Percentiles rank a stretch among this genome's conserved stretches.
These are phyloP conservation scores for Aureobasidium sp. DNA, from an alignment of 2,329 filamentous ascomycete genomes.

Conservation along the genomic window DNA sequence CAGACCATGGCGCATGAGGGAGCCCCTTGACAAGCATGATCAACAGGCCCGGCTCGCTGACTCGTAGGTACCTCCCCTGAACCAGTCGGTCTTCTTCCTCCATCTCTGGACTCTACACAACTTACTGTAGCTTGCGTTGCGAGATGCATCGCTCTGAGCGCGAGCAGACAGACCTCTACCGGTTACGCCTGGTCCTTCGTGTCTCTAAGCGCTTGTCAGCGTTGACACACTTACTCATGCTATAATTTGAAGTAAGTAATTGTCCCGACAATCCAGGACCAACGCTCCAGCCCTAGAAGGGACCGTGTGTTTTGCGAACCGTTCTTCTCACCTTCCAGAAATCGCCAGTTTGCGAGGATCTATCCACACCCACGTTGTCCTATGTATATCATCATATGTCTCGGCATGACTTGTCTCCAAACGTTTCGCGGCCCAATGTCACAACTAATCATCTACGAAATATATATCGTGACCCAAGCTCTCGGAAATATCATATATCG, in stretches of 20 bases:
- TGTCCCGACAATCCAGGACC: background rate
- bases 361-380: conserved; percentile 4
- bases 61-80: background rate
- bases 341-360: background rate
- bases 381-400: background rate
- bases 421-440: background rate
- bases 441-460: background rate
- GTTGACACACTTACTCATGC: background rate
- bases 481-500: background rate
- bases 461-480: background rate
- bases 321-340: conserved; percentile 2
- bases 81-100: background rate
- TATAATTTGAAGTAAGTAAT: background rate
- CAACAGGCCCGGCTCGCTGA: background rate
- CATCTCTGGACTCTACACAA: background rate
- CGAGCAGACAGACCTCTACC: background rate
- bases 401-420: background rate
- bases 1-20: background rate
- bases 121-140: background rate
- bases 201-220: background rate
- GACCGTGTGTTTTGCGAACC: background rate
- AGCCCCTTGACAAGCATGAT: background rate
- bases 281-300: background rate
- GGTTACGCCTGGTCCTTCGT: no score
- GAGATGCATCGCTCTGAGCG: background rate